phyloP scores from a whole-genome alignment of 805 yeast species.

The Candida berthetii region DNA sequence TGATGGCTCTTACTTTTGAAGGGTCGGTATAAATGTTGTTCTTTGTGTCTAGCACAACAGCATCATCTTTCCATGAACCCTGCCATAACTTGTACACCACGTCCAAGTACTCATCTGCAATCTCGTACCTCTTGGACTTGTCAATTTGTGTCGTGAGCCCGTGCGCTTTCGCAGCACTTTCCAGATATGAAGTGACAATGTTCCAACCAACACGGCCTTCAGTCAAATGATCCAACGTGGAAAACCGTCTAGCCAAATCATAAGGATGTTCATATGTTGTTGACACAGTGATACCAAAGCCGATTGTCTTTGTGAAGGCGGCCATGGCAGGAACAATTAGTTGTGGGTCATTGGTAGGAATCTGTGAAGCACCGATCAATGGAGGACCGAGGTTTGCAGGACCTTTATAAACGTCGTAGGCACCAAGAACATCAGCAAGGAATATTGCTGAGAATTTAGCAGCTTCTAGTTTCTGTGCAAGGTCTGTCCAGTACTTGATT shows the following conservation, averaged over 20 bases:
- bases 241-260: conserved; percentile 32
- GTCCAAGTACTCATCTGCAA: conserved; percentile 35
- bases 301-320: conserved; percentile 30
- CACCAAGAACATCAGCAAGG: conserved; percentile 33
- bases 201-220: conserved; percentile 42
- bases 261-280: conserved; percentile 38
- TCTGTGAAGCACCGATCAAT: conserved; percentile 20
- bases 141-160: conserved; percentile 27
- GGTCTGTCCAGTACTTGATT: neutral
- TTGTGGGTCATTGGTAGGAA: conserved; percentile 28
- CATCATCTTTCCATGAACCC: conserved; percentile 35
- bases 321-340: conserved; percentile 30
- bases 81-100: conserved; percentile 32
- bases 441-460: conserved; percentile 10
- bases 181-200: conserved; percentile 38
- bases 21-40: conserved; percentile 27
- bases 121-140: conserved; percentile 34
- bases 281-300: conserved; percentile 35
- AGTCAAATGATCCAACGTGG: conserved; percentile 36
- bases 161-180: conserved; percentile 24
- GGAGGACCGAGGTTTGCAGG: conserved; percentile 25
- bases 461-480: neutral
- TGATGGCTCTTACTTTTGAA: conserved; percentile 27
- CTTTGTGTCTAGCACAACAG: conserved; percentile 15
- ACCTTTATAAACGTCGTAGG: conserved; percentile 32